Evolutionary conservation across 2,329 filamentous ascomycete species (phyloP).

Genomic region (Hirsutella thompsonii): DNA sequence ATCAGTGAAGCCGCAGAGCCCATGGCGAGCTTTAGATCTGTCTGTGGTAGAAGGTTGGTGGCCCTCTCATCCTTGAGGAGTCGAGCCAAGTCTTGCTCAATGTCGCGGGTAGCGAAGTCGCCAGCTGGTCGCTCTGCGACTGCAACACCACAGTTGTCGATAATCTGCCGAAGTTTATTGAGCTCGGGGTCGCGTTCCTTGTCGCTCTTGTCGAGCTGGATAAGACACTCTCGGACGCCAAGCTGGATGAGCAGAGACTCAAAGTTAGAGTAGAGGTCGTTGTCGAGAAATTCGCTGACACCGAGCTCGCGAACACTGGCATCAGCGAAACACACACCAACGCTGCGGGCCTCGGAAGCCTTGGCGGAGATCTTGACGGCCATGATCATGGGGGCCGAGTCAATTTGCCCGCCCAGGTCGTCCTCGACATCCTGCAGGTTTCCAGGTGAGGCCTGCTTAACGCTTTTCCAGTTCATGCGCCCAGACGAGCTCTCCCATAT

Average conservation of each 20-base stretch:
- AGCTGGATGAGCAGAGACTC: slow-evolving; percentile 93
- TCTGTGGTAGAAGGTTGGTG: slow-evolving; percentile 67
- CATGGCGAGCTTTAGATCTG: slow-evolving; percentile 92
- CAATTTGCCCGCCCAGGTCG: slow-evolving; percentile 74
- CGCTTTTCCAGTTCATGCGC: slow-evolving; percentile 83
- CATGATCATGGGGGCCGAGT: slow-evolving; percentile 86
- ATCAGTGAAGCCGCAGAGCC: slow-evolving; percentile 86
- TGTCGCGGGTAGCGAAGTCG: slow-evolving; percentile 82
- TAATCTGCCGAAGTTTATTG: slow-evolving; percentile 74
- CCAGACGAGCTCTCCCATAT: slow-evolving; percentile 69
- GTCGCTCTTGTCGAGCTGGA: slow-evolving; percentile 65
- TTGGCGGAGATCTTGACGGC: slow-evolving; percentile 90
- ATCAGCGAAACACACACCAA: slow-evolving; percentile 96
- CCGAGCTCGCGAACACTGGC: slow-evolving; percentile 91
- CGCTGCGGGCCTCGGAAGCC: slow-evolving; percentile 68
- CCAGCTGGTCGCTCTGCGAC: slow-evolving; percentile 63
- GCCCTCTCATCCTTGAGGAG: slow-evolving; percentile 78
- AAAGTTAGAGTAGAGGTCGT: slow-evolving; percentile 95
- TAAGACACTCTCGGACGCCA: slow-evolving; percentile 82
- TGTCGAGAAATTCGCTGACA: slow-evolving; percentile 97
- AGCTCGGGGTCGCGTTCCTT: slow-evolving; percentile 86
- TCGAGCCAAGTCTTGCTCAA: slow-evolving; percentile 85
- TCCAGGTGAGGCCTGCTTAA: slow-evolving; percentile 85
- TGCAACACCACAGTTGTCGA: slow-evolving; percentile 84
- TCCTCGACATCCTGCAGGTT: slow-evolving; percentile 97